These are phyloP conservation scores for Trichosporon asahii DNA, from an alignment of 1,284 basidiomycete species.

Conservation along the genomic window DNA sequence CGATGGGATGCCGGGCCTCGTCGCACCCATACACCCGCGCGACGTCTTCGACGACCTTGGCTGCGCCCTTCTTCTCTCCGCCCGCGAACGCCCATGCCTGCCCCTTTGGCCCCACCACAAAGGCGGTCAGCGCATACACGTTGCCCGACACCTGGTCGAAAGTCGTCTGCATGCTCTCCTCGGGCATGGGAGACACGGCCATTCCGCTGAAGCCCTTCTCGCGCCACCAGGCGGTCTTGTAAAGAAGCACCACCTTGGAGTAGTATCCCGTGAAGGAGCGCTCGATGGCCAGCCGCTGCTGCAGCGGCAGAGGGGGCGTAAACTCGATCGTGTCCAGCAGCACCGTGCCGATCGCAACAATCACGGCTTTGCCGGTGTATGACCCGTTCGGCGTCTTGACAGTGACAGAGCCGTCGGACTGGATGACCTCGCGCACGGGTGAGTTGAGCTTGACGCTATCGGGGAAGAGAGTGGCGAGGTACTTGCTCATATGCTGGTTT, in stretches of 20 bases:
- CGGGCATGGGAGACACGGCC: background rate
- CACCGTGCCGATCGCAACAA: constrained; percentile 10
- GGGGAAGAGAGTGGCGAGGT: constrained; percentile 16
- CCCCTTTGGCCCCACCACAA: constrained; percentile 11
- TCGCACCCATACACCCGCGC: constrained; percentile 2
- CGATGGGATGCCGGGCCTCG: constrained; percentile 4
- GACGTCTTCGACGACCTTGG: constrained; percentile 1
- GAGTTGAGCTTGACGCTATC: constrained; percentile 13
- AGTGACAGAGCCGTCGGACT: background rate
- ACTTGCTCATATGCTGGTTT: constrained; percentile 17
- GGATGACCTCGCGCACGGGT: background rate
- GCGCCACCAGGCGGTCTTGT: constrained; percentile 19
- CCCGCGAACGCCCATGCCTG: background rate
- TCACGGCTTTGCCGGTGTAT: constrained; percentile 4
- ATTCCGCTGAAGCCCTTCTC: constrained; percentile 15
- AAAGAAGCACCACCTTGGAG: constrained; percentile 21
- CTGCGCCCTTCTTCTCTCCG: constrained; percentile 5
- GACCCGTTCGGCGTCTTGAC: background rate
- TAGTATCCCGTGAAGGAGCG: constrained; percentile 17
- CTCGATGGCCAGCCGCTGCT: constrained; percentile 11
- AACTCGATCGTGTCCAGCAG: constrained; percentile 13
- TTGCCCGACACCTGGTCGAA: constrained; percentile 11
- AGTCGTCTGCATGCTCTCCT: background rate
- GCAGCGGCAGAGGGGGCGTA: constrained; percentile 12
- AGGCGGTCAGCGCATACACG: background rate